phyloP scores from a whole-genome alignment of 176 grass and related monocot genomes.

The Bromus sterilis region DNA sequence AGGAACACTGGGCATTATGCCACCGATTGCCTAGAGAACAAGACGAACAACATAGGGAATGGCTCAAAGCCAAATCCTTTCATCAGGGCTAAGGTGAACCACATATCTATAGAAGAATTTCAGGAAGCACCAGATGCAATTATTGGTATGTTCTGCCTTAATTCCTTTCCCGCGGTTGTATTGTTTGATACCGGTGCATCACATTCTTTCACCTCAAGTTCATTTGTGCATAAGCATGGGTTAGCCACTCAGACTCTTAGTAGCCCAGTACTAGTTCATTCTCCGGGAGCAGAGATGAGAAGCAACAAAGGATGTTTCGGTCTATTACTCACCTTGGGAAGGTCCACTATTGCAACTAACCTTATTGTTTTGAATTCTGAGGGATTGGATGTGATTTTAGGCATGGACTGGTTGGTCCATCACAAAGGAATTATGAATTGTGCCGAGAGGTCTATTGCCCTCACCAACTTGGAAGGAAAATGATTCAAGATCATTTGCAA shows the following conservation, averaged over 20 bases:
- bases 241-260: background rate
- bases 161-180: background rate
- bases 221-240: background rate
- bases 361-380: background rate
- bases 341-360: background rate
- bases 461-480: background rate
- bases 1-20: background rate
- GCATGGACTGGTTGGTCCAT: background rate
- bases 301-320: background rate
- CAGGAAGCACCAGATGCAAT: background rate
- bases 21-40: background rate
- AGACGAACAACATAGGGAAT: background rate
- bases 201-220: background rate
- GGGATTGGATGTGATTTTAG: background rate
- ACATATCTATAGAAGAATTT: too few relatives aligned
- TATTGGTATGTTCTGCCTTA: background rate
- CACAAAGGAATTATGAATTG: background rate
- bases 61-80: too few relatives aligned
- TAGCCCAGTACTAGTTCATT: background rate
- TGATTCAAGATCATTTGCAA: background rate
- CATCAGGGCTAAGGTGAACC: too few relatives aligned
- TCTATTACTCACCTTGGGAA: background rate
- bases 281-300: background rate
- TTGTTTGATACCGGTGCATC: background rate
- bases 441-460: background rate